A percentile compares a stretch with the other conserved stretches of the same genome.
These are phyloP conservation scores for Scleromitrula shiraiana DNA, from an alignment of 2,329 filamentous ascomycete genomes.

Conservation along the genomic window DNA sequence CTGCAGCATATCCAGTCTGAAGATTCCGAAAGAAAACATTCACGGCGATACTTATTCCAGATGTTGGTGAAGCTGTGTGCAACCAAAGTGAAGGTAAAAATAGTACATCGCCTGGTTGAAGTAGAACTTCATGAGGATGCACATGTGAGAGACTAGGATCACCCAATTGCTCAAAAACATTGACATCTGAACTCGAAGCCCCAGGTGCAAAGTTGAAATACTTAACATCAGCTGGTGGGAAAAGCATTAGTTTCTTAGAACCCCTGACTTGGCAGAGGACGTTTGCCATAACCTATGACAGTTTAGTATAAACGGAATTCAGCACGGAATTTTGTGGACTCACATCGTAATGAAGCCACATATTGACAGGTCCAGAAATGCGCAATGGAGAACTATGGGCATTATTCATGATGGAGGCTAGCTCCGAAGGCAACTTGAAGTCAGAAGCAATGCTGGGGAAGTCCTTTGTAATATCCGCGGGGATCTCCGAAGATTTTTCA, in stretches of 20 bases:
- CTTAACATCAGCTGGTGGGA: slow-evolving; percentile 67
- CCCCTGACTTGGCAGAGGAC: slow-evolving; percentile 73
- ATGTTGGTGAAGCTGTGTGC: slow-evolving; percentile 60
- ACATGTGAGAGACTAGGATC: slow-evolving; percentile 38
- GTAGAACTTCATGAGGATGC: slow-evolving; percentile 56
- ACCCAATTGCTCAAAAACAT: slow-evolving; percentile 53
- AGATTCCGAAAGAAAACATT: slow-evolving; percentile 82
- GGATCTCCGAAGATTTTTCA: slow-evolving; percentile 57
- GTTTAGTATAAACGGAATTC: no score
- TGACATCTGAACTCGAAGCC: slow-evolving; percentile 69
- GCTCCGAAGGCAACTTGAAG: slow-evolving; percentile 57
- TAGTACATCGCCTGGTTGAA: slow-evolving; percentile 67
- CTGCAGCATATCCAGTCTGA: slow-evolving; percentile 57
- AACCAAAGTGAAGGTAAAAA: slow-evolving; percentile 80
- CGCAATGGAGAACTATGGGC: slow-evolving; percentile 72
- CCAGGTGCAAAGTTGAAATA: slow-evolving; percentile 65
- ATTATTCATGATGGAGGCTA: slow-evolving; percentile 51
- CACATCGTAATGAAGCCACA: slow-evolving; percentile 89
- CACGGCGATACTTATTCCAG: slow-evolving; percentile 62
- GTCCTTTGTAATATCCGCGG: slow-evolving; percentile 63
- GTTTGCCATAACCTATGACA: slow-evolving; percentile 69
- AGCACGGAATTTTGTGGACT: no score
- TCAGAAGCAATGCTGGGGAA: slow-evolving; percentile 63
- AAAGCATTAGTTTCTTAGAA: slow-evolving; percentile 65
- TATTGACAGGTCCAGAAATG: slow-evolving; percentile 70